Percentiles rank a stretch among this genome's conserved stretches.
Conservation (phyloP, 306 rosid species). For the Prunus campanulata region DNA sequence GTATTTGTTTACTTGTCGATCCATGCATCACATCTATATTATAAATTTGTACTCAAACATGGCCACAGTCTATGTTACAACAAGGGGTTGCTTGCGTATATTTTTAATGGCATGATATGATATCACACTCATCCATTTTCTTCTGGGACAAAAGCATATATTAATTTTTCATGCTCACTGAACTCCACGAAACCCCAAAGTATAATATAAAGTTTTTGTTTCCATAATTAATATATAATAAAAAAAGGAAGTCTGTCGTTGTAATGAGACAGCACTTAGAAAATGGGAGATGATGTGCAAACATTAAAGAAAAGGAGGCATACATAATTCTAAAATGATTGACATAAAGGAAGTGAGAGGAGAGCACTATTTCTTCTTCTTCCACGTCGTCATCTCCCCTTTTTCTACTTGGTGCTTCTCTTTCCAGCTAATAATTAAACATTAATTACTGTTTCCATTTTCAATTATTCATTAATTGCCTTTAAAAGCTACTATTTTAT, state of each 20-base stretch:
- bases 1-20: slow-evolving; percentile 25
- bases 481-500: neutral
- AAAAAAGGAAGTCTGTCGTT: slow-evolving; percentile 7
- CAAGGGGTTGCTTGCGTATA: slow-evolving; percentile 13
- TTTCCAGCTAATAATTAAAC: slow-evolving; percentile 13
- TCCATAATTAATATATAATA: neutral
- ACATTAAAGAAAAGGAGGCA: neutral
- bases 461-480: neutral
- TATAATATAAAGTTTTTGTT: neutral
- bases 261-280: slow-evolving; percentile 23
- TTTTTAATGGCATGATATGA: neutral
- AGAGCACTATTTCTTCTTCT: slow-evolving; percentile 20
- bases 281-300: slow-evolving; percentile 27
- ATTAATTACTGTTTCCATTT: neutral
- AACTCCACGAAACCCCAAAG: slow-evolving; percentile 13
- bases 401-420: neutral
- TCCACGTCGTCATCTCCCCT: slow-evolving; percentile 12
- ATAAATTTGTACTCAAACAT: too few species aligned
- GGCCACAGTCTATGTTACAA: neutral
- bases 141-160: slow-evolving; percentile 3
- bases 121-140: slow-evolving; percentile 5
- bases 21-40: too few species aligned
- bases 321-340: slow-evolving; percentile 42
- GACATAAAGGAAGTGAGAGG: slow-evolving; percentile 29
- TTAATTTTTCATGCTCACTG: slow-evolving; percentile 3